Evolutionary conservation across 164 flowering plant genomes (phyloP).

Genomic region (Vitis riparia): DNA sequence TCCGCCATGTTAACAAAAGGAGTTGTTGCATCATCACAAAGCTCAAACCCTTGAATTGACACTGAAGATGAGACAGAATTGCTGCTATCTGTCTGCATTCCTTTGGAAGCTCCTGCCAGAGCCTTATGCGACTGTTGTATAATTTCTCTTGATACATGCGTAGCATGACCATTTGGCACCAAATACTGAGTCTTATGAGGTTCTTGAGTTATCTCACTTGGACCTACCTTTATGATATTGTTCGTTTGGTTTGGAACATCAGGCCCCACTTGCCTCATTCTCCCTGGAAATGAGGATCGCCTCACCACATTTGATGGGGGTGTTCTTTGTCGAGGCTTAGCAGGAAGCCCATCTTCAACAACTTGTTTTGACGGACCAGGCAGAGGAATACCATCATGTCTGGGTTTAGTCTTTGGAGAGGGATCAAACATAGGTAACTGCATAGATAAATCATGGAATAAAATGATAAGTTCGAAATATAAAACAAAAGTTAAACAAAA

Average conservation of each 20-base stretch:
- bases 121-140: conserved; percentile 26
- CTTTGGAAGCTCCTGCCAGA: conserved; percentile 30
- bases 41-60: conserved; percentile 50
- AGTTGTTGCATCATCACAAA: conserved; percentile 44
- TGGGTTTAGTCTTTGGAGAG: conserved; percentile 67
- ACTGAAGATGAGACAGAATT: conserved; percentile 62
- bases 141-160: conserved; percentile 17
- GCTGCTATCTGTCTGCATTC: conserved; percentile 50
- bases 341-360: conserved; percentile 57
- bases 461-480: background rate
- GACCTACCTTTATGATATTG: conserved; percentile 24
- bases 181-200: conserved; percentile 28
- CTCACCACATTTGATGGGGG: conserved; percentile 51
- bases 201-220: conserved; percentile 30
- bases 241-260: conserved; percentile 33
- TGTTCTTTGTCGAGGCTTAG: conserved; percentile 59
- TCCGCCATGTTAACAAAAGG: conserved; percentile 30
- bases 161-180: conserved; percentile 21
- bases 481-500: background rate
- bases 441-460: conserved; percentile 14
- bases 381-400: conserved; percentile 61
- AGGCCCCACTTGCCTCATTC: conserved; percentile 38
- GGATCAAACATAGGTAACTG: conserved; percentile 69
- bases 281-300: conserved; percentile 59
- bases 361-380: conserved; percentile 48